A percentile compares a stretch with the other conserved stretches of the same genome.
These are phyloP conservation scores for Malus asiatica DNA, from an alignment of 306 rosid species.

Conservation along the genomic window DNA sequence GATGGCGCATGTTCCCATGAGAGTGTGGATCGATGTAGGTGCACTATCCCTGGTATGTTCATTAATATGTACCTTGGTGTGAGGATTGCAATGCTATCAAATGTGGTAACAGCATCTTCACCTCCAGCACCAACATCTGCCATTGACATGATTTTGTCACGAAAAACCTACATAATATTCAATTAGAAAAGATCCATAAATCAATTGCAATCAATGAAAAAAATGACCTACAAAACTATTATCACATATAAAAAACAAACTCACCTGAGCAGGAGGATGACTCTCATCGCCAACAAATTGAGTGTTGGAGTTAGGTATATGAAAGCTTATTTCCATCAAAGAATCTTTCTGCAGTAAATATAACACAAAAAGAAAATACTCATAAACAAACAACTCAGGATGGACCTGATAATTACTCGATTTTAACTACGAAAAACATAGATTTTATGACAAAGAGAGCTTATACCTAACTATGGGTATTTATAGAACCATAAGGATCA, in stretches of 20 bases:
- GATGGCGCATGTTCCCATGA: neutral
- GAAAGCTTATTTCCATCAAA: conserved; percentile 94
- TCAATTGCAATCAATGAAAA: neutral
- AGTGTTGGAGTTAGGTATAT: conserved; percentile 92
- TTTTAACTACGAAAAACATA: neutral
- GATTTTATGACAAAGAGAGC: neutral
- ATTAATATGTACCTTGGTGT: conserved; percentile 72
- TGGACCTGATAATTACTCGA: neutral
- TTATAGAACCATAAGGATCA: neutral
- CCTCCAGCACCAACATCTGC: conserved; percentile 95
- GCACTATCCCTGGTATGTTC: neutral
- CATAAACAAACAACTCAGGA: neutral
- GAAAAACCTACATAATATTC: conserved; percentile 58
- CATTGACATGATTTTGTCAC: conserved; percentile 87
- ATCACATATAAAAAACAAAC: conserved; percentile 8
- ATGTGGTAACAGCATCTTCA: conserved; percentile 91
- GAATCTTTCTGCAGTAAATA: conserved; percentile 80
- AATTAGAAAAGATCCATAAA: conserved; percentile 17
- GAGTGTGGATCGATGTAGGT: neutral
- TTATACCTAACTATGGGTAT: neutral
- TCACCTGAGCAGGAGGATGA: conserved; percentile 91
- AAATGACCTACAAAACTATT: neutral
- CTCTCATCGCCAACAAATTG: conserved; percentile 96
- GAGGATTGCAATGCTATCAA: conserved; percentile 97
- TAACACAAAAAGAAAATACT: neutral